Base-by-base conservation (phyloP, 169 alveolate species). In the Cryptosporidium ryanae region DNA sequence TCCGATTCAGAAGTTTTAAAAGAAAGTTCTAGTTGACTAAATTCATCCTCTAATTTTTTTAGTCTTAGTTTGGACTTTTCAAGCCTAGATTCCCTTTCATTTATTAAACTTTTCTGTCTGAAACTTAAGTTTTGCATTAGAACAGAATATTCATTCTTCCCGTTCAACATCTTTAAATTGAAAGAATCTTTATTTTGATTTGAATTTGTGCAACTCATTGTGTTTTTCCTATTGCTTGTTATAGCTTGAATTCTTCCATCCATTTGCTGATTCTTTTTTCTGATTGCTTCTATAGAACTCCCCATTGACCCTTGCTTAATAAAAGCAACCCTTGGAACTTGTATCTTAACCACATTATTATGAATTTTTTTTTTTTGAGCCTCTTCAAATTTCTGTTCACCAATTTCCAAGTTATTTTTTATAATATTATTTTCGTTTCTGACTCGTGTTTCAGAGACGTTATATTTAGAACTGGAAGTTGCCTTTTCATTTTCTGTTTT, bases 281-380 rank as follows among this genome's bases (percentile, higher is more conserved):
- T 17, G 21, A 10, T 15, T 31, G 21, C 12, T 55, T 17, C 55
- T 0, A 18, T 61, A 6, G 25, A 27, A 13, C 34, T 46, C 27
- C 27, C 32, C 2, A 44, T 10, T 27, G 27, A 23, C 52, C 0
- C 17, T 4, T 17, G 31, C 46, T 54, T 43, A 44, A 18, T 13
- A 43, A 23, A 17, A 25, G 87, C 87, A 32, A 76, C 87, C 50
- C 87, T 76, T 27, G 87, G 87, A 32, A 61, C 29, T 8, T 61
- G 21, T 0, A 1, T 12, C 13, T 52, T 52, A n/a, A n/a, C 31
- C 5, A 5, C 2, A 12, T 52, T 52, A n/a, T 17, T 7, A 52
- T 4, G 1, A n/a, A 21, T 21, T 52, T 21, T 52, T 5, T 52
- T 12, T 52, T 52, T 52, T 8, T 38, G 46, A 38, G 46, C 46